A percentile compares a stretch with the other conserved stretches of the same genome.
Evolutionary conservation across 1,284 basidiomycete species (phyloP).

Genomic region (Ceratobasidium sp.): DNA sequence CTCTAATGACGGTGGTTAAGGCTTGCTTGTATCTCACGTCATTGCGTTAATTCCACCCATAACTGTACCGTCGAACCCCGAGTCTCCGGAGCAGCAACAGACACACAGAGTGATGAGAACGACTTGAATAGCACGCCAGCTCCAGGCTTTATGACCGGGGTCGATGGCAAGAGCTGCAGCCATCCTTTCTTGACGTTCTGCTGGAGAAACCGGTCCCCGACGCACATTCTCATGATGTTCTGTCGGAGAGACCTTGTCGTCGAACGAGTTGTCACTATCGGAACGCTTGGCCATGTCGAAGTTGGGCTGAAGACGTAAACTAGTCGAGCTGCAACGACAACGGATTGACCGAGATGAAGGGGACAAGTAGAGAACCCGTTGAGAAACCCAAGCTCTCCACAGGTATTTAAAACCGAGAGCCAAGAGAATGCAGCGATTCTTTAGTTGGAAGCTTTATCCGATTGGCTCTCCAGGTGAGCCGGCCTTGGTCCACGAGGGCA

Average conservation of each 20-base stretch:
- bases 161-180: slow-evolving; percentile 57
- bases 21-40: slow-evolving; percentile 12
- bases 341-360: neutral
- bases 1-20: neutral
- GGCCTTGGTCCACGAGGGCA: neutral
- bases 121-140: slow-evolving; percentile 53
- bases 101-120: slow-evolving; percentile 46
- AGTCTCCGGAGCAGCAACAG: slow-evolving; percentile 52
- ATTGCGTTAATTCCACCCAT: slow-evolving; percentile 60
- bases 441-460: neutral
- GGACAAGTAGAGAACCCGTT: neutral
- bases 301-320: neutral
- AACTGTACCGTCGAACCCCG: slow-evolving; percentile 62
- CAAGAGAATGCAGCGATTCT: slow-evolving; percentile 2
- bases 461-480: slow-evolving; percentile 4
- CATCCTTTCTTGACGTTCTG: slow-evolving; percentile 56
- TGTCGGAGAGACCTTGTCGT: slow-evolving; percentile 22
- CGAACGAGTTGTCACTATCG: slow-evolving; percentile 23
- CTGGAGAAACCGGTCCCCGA: slow-evolving; percentile 1
- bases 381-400: neutral
- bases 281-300: slow-evolving; percentile 17
- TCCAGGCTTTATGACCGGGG: slow-evolving; percentile 56
- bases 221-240: slow-evolving; percentile 15
- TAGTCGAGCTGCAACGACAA: neutral
- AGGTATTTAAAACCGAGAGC: slow-evolving; percentile 15